A percentile compares a stretch with the other conserved stretches of the same genome.
Conservation (phyloP, 139 green algal species). For the Haematococcus lacustris region DNA sequence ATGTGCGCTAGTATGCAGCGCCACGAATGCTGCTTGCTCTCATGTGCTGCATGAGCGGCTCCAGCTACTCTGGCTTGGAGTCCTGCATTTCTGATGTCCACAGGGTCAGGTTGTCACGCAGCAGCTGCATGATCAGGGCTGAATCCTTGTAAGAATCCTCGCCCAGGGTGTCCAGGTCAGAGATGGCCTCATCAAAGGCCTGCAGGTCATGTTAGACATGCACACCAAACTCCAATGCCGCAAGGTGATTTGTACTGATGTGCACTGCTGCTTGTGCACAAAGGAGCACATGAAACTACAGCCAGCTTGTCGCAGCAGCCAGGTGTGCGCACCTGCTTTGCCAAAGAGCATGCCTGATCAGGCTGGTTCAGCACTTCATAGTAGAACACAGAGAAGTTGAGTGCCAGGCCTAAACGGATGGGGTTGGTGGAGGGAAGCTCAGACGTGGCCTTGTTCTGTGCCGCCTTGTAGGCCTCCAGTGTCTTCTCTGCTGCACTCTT, state of each 20-base stretch:
- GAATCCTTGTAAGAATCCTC: constrained; percentile 99
- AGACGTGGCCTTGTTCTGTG: constrained; percentile 59
- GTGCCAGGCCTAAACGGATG: constrained; percentile 89
- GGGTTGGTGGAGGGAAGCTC: constrained; percentile 89
- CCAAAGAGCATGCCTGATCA: constrained; percentile 87
- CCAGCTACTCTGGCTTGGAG: too few relatives aligned
- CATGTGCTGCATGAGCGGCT: too few relatives aligned
- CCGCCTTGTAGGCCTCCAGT: constrained; percentile 90
- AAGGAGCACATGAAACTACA: too few relatives aligned
- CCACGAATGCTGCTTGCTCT: too few relatives aligned
- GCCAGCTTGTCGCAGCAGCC: background rate
- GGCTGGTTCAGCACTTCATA: constrained; percentile 98
- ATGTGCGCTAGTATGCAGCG: too few relatives aligned
- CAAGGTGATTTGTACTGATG: too few relatives aligned
- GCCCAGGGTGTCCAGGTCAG: constrained; percentile 94
- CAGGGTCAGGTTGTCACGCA: constrained; percentile 97
- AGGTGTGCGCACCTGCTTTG: constrained; percentile 87
- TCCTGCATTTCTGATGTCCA: constrained; percentile 70
- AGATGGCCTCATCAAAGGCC: constrained; percentile 98
- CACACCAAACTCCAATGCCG: too few relatives aligned
- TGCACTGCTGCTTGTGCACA: too few relatives aligned
- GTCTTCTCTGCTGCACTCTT: constrained; percentile 91
- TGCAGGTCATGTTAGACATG: constrained; percentile 26
- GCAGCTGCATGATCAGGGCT: constrained; percentile 98
- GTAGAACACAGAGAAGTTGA: constrained; percentile 99